These are phyloP conservation scores for Coelastrella sp. DNA, from an alignment of 139 green algal species.

Conservation along the genomic window DNA sequence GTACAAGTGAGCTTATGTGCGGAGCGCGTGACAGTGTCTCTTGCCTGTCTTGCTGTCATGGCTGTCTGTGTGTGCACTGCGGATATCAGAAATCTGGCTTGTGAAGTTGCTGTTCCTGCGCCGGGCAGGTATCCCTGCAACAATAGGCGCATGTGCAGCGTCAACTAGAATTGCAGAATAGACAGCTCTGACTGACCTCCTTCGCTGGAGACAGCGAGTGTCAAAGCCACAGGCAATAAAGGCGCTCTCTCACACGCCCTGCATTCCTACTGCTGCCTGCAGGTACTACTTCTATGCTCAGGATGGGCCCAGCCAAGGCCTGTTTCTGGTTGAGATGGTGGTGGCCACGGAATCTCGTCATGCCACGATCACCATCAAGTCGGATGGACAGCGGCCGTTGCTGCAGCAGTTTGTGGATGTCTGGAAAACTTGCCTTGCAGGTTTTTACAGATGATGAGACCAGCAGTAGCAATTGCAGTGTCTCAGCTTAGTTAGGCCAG, in stretches of 20 bases:
- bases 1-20: constrained; percentile 64
- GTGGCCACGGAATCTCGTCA: constrained; percentile 56
- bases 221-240: no score
- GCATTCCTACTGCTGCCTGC: constrained; percentile 26
- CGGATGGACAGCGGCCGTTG: constrained; percentile 2
- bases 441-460: constrained; percentile 56
- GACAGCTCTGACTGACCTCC: no score
- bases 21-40: not conserved
- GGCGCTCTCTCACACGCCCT: not conserved
- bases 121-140: no score
- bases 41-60: not conserved
- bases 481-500: no score
- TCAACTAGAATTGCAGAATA: no score
- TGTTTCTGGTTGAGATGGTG: constrained; percentile 80
- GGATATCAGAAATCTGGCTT: no score
- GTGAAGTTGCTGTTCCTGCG: no score
- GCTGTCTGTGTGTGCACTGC: no score
- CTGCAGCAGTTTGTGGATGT: constrained; percentile 62
- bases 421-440: constrained; percentile 56
- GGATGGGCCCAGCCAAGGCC: constrained; percentile 47
- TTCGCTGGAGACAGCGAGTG: no score
- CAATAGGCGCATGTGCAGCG: no score
- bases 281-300: constrained; percentile 92
- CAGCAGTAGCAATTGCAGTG: not conserved
- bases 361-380: constrained; percentile 76